A percentile compares a stretch with the other conserved stretches of the same genome.
Conservation (phyloP, 768 basidiomycete species). For the Trametes villosa region DNA sequence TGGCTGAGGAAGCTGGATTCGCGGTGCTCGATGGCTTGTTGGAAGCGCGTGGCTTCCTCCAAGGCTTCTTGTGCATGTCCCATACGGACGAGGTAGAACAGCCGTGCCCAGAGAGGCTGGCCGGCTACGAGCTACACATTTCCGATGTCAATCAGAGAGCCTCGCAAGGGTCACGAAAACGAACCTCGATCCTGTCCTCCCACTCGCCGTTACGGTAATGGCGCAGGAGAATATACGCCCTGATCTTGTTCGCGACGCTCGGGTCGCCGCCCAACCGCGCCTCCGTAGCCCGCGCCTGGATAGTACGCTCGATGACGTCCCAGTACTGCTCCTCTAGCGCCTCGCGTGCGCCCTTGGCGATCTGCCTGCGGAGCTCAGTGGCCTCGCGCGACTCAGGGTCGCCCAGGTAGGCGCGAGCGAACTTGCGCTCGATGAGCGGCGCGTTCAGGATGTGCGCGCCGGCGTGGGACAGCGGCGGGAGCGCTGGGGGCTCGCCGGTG, state of each 20-base stretch:
- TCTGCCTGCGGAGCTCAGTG: slow-evolving; percentile 64
- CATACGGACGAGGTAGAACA: slow-evolving; percentile 91
- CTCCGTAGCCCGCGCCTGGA: slow-evolving; percentile 81
- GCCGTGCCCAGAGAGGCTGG: slow-evolving; percentile 89
- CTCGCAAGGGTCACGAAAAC: slow-evolving; percentile 25
- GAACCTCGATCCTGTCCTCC: slow-evolving; percentile 87
- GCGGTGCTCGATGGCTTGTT: slow-evolving; percentile 71
- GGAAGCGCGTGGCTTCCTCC: slow-evolving; percentile 69
- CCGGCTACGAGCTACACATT: slow-evolving; percentile 72
- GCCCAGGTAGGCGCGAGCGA: slow-evolving; percentile 74
- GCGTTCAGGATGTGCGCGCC: slow-evolving; percentile 83
- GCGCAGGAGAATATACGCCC: slow-evolving; percentile 82
- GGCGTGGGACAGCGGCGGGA: slow-evolving; percentile 79
- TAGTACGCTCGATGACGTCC: slow-evolving; percentile 79
- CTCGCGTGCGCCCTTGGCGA: slow-evolving; percentile 76
- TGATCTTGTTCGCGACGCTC: slow-evolving; percentile 84
- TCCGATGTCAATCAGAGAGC: neutral
- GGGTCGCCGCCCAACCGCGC: slow-evolving; percentile 92
- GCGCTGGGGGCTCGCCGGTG: slow-evolving; percentile 71
- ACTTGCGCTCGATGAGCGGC: slow-evolving; percentile 80
- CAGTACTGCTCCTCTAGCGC: slow-evolving; percentile 91
- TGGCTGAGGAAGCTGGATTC: slow-evolving; percentile 84
- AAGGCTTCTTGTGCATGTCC: slow-evolving; percentile 85
- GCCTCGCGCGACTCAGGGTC: slow-evolving; percentile 71
- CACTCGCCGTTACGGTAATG: slow-evolving; percentile 83